Evolutionary conservation across 176 grass and related monocot species (phyloP).

Genomic region (Triticum urartu): DNA sequence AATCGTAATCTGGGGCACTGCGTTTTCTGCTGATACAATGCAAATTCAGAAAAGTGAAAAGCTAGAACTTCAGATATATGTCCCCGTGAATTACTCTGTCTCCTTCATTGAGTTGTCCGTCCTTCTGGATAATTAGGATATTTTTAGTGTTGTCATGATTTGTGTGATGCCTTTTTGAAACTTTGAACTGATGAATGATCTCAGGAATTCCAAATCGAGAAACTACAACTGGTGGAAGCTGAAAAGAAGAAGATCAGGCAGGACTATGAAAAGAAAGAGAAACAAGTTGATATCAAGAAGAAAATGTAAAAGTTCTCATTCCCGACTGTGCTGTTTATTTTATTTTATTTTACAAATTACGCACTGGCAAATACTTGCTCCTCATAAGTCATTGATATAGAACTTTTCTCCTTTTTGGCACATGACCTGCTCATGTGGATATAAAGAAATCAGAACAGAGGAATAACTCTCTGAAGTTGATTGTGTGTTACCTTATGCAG

Average conservation of each 20-base stretch:
- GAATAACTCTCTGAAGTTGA: not conserved
- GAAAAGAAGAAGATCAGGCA: constrained; percentile 77
- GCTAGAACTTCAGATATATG: not conserved
- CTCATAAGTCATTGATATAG: not conserved
- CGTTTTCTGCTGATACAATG: not conserved
- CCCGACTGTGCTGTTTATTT: not conserved
- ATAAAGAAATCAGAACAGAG: not conserved
- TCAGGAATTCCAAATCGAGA: constrained; percentile 83
- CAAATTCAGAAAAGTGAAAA: not conserved
- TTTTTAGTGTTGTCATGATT: not conserved
- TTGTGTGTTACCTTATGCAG: constrained; percentile 40
- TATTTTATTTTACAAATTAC: not conserved
- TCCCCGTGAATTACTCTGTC: not conserved
- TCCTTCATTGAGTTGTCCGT: not conserved
- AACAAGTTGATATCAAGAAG: constrained; percentile 69
- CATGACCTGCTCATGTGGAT: not conserved
- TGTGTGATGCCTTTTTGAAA: not conserved
- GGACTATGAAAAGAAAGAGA: constrained; percentile 73
- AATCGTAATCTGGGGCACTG: not conserved
- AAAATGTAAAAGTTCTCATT: constrained; percentile 60
- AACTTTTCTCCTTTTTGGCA: not conserved
- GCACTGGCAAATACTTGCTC: not conserved
- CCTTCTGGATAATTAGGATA: not conserved
- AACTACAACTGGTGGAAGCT: constrained; percentile 66
- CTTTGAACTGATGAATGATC: not conserved